Percentiles rank a stretch among this genome's conserved stretches.
These are phyloP conservation scores for Coemansia sp. DNA, from an alignment of 192 early-diverging fungal species.

Conservation along the genomic window DNA sequence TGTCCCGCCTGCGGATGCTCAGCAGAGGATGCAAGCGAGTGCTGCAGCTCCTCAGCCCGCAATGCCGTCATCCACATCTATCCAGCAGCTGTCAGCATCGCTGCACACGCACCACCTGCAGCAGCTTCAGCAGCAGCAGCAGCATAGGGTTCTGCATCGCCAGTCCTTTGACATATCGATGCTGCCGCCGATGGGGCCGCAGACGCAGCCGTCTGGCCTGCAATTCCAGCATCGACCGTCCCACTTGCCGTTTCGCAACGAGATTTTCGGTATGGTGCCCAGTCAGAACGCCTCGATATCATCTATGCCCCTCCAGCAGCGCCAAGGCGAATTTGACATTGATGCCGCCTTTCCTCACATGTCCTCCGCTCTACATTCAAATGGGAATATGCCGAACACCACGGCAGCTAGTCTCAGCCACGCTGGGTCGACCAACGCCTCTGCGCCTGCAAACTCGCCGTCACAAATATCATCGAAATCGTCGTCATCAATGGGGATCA, in stretches of 20 bases:
- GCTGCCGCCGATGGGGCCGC: slow-evolving; percentile 7
- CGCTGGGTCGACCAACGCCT: neutral
- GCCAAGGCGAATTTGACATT: slow-evolving; percentile 1
- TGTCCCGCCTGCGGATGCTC: neutral
- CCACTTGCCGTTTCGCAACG: neutral
- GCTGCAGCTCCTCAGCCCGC: neutral
- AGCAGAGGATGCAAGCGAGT: neutral
- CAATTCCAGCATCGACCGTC: slow-evolving; percentile 6
- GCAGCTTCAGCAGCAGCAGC: slow-evolving; percentile 7
- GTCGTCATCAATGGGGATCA: neutral
- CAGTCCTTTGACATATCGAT: slow-evolving; percentile 31
- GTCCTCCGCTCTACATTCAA: neutral
- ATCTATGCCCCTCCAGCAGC: neutral
- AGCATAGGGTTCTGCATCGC: slow-evolving; percentile 14
- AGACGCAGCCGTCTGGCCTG: slow-evolving; percentile 5
- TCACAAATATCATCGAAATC: neutral
- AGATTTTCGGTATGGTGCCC: neutral
- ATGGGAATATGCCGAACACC: neutral
- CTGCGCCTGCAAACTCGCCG: neutral
- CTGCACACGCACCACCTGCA: slow-evolving; percentile 7
- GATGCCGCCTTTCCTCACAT: slow-evolving; percentile 6
- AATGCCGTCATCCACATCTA: slow-evolving; percentile 11
- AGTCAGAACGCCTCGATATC: neutral
- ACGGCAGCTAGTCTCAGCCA: neutral
- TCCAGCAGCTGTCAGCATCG: slow-evolving; percentile 14